phyloP scores from a whole-genome alignment of 768 basidiomycete genomes.

The Candolleomyces aberdarensis region DNA sequence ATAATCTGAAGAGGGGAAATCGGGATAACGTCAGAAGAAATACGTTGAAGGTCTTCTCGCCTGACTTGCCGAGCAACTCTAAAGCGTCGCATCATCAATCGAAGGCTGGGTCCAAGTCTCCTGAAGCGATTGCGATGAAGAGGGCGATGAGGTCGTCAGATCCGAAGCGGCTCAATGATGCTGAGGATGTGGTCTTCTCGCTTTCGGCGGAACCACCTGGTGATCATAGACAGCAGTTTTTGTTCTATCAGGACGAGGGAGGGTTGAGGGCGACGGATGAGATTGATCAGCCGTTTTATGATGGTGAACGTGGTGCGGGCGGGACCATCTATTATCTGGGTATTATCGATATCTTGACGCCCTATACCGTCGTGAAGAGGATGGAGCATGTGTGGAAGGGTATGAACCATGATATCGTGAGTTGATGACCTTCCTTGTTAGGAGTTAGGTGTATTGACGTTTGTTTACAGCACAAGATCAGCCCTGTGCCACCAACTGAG shows the following conservation, averaged over 20 bases:
- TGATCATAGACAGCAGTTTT: constrained; percentile 67
- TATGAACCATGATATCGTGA: constrained; percentile 77
- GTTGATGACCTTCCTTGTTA: constrained; percentile 28
- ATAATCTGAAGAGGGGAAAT: constrained; percentile 88
- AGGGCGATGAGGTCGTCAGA: constrained; percentile 84
- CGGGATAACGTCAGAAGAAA: constrained; percentile 88
- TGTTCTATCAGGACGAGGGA: constrained; percentile 97
- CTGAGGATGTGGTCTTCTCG: constrained; percentile 30
- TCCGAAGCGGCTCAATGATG: constrained; percentile 53
- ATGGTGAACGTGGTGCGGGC: constrained; percentile 1
- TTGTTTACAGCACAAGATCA: constrained; percentile 80
- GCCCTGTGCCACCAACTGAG: constrained; percentile 83
- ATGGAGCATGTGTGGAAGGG: constrained; percentile 93
- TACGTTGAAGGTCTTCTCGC: constrained; percentile 86
- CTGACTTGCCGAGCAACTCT: constrained; percentile 49
- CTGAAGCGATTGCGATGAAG: constrained; percentile 81
- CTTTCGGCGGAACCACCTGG: constrained; percentile 60
- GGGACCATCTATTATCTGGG: constrained; percentile 91
- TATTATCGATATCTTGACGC: constrained; percentile 95
- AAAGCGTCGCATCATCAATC: constrained; percentile 42
- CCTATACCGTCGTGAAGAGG: constrained; percentile 74
- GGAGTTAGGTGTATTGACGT: constrained; percentile 5
- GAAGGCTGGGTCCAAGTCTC: constrained; percentile 50
- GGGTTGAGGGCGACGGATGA: constrained; percentile 91
- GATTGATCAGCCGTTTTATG: constrained; percentile 51